Evolutionary conservation across 192 early-diverging fungal genomes (phyloP).

Genomic region (Coemansia guatemalensis): DNA sequence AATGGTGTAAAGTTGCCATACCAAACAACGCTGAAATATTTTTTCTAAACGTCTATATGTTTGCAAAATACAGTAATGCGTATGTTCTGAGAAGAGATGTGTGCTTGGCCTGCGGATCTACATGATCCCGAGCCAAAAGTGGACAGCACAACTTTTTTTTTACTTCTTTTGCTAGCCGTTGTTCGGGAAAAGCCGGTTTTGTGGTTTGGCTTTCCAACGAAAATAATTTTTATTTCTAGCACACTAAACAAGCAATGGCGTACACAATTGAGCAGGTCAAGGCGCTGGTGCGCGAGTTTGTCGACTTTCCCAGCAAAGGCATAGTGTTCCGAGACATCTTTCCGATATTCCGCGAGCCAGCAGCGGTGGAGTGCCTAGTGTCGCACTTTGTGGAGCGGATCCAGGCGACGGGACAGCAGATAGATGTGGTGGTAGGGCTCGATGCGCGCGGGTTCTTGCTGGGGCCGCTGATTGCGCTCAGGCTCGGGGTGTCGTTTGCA

Average conservation of each 20-base stretch:
- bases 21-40: no score
- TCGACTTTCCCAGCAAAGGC: constrained; percentile 84
- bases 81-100: no score
- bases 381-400: constrained; percentile 85
- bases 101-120: background rate
- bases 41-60: no score
- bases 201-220: no score
- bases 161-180: background rate
- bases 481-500: constrained; percentile 86
- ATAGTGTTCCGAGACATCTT: constrained; percentile 98
- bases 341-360: constrained; percentile 93
- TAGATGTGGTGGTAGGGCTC: constrained; percentile 92
- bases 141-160: background rate
- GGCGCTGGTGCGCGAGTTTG: constrained; percentile 56
- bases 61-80: no score
- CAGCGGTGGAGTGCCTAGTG: constrained; percentile 87
- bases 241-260: constrained; percentile 22
- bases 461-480: constrained; percentile 86
- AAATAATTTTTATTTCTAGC: background rate
- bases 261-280: constrained; percentile 52
- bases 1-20: no score
- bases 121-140: background rate
- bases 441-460: constrained; percentile 98
- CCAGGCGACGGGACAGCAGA: constrained; percentile 60
- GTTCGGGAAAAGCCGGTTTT: background rate